Evolutionary conservation across 2,329 filamentous ascomycete species (phyloP), one percentile per base, ranked within the genome.

Genomic region (Stemphylium lycopersici): DNA sequence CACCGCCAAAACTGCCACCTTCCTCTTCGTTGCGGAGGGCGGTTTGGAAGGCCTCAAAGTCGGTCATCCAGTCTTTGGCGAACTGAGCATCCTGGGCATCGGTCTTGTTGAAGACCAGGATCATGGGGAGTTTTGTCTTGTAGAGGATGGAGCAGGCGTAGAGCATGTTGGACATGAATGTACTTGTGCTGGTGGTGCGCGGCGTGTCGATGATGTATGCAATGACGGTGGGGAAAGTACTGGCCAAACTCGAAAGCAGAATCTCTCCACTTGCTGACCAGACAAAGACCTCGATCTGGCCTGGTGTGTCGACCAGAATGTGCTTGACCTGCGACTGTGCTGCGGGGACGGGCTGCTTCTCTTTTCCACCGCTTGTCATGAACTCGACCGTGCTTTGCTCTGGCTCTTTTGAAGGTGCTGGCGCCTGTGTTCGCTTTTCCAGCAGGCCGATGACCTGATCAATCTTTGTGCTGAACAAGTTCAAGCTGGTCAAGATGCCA

Each of bases 131-230:
- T 74, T 96, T 96, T 2, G 93, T 98, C 81, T 98, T 98, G 84
- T 99, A 99, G 13, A 99, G 84, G 61, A 99, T 99, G 56, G 90
- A 96, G 82, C 95, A 98, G 18, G 95, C 95, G 76, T 99, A 99
- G 38, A 99, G 87, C 95, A 99, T 99, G 78, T 99, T 99, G 74
- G 90, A 96, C 95, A 99, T 99, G 78, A 99, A 99, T 0, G 95
- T 99, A 59, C 90, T 93, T 0, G 95, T 98, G 34, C 91, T 96
- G 32, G 90, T 87, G 12, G 93, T 96, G 48, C 95, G 87, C 3
- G 96, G 95, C 1, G 95, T 99, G 77, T 99, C 95, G 76, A 99
- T 96, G 55, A 99, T 85, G 78, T 98, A 99, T 52, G 95, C 95
- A 66, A 99, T 91, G 36, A 99, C 91, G 0, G 96, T 99, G 0